Evolutionary conservation across 2,329 filamentous ascomycete genomes (phyloP).

Genomic region (Catunica adiposa): DNA sequence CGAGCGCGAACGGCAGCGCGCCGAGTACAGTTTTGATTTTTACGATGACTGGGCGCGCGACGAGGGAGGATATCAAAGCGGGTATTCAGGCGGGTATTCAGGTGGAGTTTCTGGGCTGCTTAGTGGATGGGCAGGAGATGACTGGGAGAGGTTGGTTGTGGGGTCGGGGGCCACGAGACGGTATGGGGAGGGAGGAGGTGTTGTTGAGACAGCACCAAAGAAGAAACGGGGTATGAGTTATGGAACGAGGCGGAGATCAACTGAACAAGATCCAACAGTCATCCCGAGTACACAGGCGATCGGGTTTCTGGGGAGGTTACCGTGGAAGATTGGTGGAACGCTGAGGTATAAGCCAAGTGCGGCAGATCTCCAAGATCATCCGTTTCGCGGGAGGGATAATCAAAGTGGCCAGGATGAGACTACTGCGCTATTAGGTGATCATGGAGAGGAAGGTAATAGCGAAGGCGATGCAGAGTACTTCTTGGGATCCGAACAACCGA

Average conservation of each 20-base stretch:
- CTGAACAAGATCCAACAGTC: constrained; percentile 71
- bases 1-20: constrained; percentile 44
- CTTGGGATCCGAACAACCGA: constrained; percentile 27
- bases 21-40: constrained; percentile 86
- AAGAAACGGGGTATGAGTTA: constrained; percentile 81
- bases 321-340: constrained; percentile 69
- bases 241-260: constrained; percentile 41
- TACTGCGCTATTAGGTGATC: no score
- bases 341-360: constrained; percentile 80
- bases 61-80: constrained; percentile 21
- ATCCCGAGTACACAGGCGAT: constrained; percentile 75
- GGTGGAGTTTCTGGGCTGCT: constrained; percentile 38
- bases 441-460: no score
- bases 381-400: constrained; percentile 31
- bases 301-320: constrained; percentile 68
- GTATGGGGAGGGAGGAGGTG: constrained; percentile 16
- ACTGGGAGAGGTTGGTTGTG: constrained; percentile 68
- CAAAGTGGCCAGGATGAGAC: constrained; percentile 39
- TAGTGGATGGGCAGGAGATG: constrained; percentile 61
- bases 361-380: constrained; percentile 78
- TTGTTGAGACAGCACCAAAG: constrained; percentile 46
- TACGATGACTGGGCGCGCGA: constrained; percentile 89
- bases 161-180: constrained; percentile 34
- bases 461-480: constrained; percentile 24
- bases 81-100: constrained; percentile 18